These are phyloP conservation scores for Xanthoconium separans DNA, from an alignment of 1,284 basidiomycete genomes.

Conservation along the genomic window DNA sequence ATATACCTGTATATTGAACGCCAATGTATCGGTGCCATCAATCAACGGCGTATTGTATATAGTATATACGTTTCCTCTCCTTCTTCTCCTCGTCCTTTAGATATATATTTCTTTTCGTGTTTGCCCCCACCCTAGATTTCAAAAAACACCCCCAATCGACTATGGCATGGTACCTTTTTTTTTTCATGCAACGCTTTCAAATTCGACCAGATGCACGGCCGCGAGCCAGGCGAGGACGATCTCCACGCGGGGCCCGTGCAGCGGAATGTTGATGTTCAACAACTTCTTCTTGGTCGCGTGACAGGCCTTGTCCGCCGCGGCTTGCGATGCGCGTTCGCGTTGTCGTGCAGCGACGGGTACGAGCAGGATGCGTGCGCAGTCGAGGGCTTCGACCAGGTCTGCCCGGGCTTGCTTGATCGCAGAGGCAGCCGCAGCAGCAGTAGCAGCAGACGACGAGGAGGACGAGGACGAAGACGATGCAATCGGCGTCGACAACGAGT, in stretches of 20 bases:
- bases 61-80: too few species aligned
- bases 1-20: too few species aligned
- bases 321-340: constrained; percentile 50
- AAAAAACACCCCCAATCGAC: too few species aligned
- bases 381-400: constrained; percentile 49
- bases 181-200: constrained; percentile 54
- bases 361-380: constrained; percentile 66
- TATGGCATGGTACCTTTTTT: too few species aligned
- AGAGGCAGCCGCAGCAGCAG: constrained; percentile 4
- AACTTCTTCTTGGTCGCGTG: constrained; percentile 52
- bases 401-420: constrained; percentile 31
- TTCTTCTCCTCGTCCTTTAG: too few species aligned
- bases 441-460: neutral
- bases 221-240: constrained; percentile 78
- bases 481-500: constrained; percentile 12
- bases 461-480: constrained; percentile 21
- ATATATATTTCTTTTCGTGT: neutral
- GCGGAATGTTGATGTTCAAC: constrained; percentile 70
- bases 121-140: constrained; percentile 15
- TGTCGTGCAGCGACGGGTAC: constrained; percentile 63
- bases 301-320: constrained; percentile 46
- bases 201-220: constrained; percentile 69
- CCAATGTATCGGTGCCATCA: too few species aligned
- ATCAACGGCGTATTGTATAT: too few species aligned
- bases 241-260: constrained; percentile 81